phyloP scores from a whole-genome alignment of 495 filamentous ascomycete genomes.

The Penicillium malachiteum region DNA sequence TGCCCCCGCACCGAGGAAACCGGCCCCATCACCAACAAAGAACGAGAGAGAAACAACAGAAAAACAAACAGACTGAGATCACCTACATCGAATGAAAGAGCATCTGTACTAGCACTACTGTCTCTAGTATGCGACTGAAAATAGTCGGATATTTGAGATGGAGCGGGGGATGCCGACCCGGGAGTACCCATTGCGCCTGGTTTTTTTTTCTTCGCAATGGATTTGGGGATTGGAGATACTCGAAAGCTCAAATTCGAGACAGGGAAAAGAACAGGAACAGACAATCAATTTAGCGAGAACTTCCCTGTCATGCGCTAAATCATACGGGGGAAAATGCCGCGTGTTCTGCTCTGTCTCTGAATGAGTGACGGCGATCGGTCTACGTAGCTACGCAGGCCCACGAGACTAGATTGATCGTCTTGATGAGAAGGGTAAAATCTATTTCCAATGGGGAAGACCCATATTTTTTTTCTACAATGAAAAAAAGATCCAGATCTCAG shows the following conservation, averaged over 20 bases:
- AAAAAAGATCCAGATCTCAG: background rate
- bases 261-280: background rate
- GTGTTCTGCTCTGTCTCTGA: background rate
- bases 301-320: background rate
- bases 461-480: too few relatives aligned
- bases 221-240: background rate
- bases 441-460: too few relatives aligned
- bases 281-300: background rate
- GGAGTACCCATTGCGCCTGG: slow-evolving; percentile 2
- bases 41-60: background rate
- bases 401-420: too few relatives aligned
- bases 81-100: slow-evolving; percentile 1
- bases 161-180: background rate
- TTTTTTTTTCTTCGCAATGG: background rate
- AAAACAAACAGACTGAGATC: background rate
- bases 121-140: background rate
- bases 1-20: background rate
- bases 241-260: background rate
- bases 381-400: background rate
- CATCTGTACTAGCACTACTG: background rate
- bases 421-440: too few relatives aligned
- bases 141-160: background rate
- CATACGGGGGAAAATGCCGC: slow-evolving; percentile 4
- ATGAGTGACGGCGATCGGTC: background rate
- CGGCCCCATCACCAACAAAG: too few relatives aligned